Percentiles rank a stretch among this genome's conserved stretches.
These are phyloP conservation scores for Arthrobotrys pseudoclavata DNA, from an alignment of 2,329 filamentous ascomycete genomes.

Conservation along the genomic window DNA sequence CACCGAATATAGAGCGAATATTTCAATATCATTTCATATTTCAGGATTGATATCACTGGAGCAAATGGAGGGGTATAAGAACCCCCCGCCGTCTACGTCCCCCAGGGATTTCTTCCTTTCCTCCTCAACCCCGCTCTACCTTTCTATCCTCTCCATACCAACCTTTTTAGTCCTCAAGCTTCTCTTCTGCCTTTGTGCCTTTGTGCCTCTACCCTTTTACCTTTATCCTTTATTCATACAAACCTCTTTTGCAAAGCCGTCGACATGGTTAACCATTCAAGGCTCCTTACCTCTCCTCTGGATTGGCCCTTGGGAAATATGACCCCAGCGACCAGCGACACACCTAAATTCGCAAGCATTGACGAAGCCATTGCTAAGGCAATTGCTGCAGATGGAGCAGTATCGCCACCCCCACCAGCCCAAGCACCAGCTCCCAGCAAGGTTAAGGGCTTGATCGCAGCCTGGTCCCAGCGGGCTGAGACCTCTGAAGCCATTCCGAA, in stretches of 20 bases:
- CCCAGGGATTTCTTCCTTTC: constrained; percentile 7
- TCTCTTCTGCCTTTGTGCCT: constrained; percentile 9
- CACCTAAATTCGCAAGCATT: constrained; percentile 6
- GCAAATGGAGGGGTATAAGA: constrained; percentile 15
- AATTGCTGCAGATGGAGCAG: constrained; percentile 5
- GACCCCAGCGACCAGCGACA: neutral
- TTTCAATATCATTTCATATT: constrained; percentile 44
- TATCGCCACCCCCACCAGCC: neutral
- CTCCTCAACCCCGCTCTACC: constrained; percentile 30
- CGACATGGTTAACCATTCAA: constrained; percentile 2
- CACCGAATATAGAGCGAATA: constrained; percentile 10
- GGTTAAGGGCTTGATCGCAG: constrained; percentile 35
- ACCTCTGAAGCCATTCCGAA: neutral
- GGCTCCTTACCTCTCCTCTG: neutral
- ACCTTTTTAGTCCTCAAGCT: constrained; percentile 8
- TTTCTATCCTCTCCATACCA: constrained; percentile 41
- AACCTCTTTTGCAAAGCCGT: constrained; percentile 1
- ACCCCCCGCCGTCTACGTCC: neutral
- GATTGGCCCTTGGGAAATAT: constrained; percentile 7
- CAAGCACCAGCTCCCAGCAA: constrained; percentile 26
- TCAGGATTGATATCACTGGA: constrained; percentile 15
- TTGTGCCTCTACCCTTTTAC: neutral
- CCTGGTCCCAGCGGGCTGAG: constrained; percentile 35
- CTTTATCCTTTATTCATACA: constrained; percentile 5
- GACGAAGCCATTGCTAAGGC: constrained; percentile 7